Conservation (phyloP, 805 yeast species). For the Grigorovia jiainica region DNA sequence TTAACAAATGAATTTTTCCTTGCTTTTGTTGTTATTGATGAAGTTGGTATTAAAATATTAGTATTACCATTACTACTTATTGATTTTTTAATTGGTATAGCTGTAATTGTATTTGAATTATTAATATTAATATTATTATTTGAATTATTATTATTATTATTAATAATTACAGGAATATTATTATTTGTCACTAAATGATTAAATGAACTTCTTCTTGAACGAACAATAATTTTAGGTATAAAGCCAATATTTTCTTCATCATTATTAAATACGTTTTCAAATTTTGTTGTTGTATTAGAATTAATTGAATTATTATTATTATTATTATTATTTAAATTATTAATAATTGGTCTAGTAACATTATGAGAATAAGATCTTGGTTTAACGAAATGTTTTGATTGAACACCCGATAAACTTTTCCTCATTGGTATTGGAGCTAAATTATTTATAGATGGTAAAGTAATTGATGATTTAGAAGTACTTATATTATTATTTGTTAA, state of each 20-base stretch:
- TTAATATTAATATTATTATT: too few species aligned
- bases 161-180: too few species aligned
- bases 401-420: not conserved
- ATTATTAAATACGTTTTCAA: not conserved
- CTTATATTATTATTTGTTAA: not conserved
- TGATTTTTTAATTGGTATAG: not conserved
- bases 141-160: too few species aligned
- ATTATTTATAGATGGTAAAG: not conserved
- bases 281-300: not conserved
- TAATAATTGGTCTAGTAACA: slow-evolving; percentile 11
- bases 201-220: slow-evolving; percentile 27
- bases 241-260: slow-evolving; percentile 28
- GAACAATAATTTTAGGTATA: slow-evolving; percentile 28
- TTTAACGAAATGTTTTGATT: slow-evolving; percentile 11
- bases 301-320: not conserved
- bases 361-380: slow-evolving; percentile 27
- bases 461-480: not conserved
- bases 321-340: not conserved
- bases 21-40: slow-evolving; percentile 20
- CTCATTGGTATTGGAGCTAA: not conserved
- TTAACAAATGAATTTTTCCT: slow-evolving; percentile 26
- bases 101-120: not conserved
- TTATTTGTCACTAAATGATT: slow-evolving; percentile 6
- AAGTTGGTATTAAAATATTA: slow-evolving; percentile 5
- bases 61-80: too few species aligned